Base-by-base conservation (phyloP, 148 eudicot genomes). In the Diospyros kaki region DNA sequence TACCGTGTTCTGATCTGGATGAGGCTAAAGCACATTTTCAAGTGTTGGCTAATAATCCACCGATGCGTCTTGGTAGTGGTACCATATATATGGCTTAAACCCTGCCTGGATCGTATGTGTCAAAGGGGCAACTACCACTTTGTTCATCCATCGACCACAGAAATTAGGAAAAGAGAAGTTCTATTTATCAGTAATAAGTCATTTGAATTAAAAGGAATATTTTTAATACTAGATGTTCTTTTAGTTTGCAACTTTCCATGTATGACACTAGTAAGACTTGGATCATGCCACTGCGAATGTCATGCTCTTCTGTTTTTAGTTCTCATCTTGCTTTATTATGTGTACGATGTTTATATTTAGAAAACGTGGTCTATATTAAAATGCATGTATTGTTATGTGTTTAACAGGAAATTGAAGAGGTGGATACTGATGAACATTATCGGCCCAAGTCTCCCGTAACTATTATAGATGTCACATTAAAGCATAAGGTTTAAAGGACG, bases 401-500 rank as follows among this genome's bases (percentile, higher is more conserved):
- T 69, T 58, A 12, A 45, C 82, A 94, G 98, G 98, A 94, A 94
- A 94, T 94, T 66, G 98, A 94, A 84, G 97, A 94, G 84, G 94
- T 88, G 75, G 98, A 94, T 81, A 94, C 98, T 0, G 97, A 94
- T 71, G 93, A 91, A 63, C 98, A 92, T 75, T 94, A 86, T 80
- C 86, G 83, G 50, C 98, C 98, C 9, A 94, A 91, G 81, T 81
- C 95, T 54, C 84, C 91, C 69, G 86, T 94, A 56, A 86, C 82
- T 73, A 94, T 94, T 18, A 84, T 77, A 63, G 84, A 90, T 17
- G 90, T 94, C 72, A 83, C 85, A 44, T 83, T 94, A 73, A 86
- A 94, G 79, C 90, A 85, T 10, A 89, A 86, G 84, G 76, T 81
- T 41, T 91, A 80, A 77, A 64, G 48, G 46, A 39, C 44, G n/a